Base-by-base conservation (phyloP, 306 rosid genomes). In the Cyclanthera cordifolia region DNA sequence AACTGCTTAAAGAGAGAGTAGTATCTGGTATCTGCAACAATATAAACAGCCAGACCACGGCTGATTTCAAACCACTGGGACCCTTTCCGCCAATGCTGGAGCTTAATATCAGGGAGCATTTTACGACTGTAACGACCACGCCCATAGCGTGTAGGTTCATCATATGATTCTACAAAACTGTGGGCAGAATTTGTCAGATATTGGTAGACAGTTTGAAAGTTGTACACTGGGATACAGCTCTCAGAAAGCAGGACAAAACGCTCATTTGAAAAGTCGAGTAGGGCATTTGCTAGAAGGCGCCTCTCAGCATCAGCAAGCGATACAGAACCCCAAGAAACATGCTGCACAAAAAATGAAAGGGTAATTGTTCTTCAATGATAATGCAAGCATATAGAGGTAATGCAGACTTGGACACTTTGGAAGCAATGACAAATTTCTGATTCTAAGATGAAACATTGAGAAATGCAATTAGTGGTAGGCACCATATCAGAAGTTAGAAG, bases 221-320 rank as follows among this genome's bases (percentile, higher is more conserved):
- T 83, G 79, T 85, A 86, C 72, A 93, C 73, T 1, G 99, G 96
- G 77, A 93, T 90, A 85, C 99, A 87, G 75, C 95, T 93, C 83
- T 93, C 99, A 0, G 99, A 93, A 28, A 93, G 90, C 46, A 89
- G 95, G 73, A 93, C 81, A 77, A 93, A 93, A 2, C 91, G 82
- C 71, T 93, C 91, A n/a, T 93, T 93, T 51, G 96, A 93, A 65
- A 83, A 80, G 83, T 93, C 94, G 0, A 93, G 90, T 53, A 89
- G 79, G 6, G 95, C 98, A 54, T 93, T 93, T 46, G 90, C 96
- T 72, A 93, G 76, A 57, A 93, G 98, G 30, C 96, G 89, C 84
- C 87, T 87, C 86, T 93, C 98, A 0, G 98, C 98, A 81, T 86
- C 98, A 1, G 86, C 78, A 20, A 93, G 80, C 0, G 89, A 77